A percentile compares a stretch with the other conserved stretches of the same genome.
Conservation (phyloP, 257 asterid species). For the Capsicum pubescens region DNA sequence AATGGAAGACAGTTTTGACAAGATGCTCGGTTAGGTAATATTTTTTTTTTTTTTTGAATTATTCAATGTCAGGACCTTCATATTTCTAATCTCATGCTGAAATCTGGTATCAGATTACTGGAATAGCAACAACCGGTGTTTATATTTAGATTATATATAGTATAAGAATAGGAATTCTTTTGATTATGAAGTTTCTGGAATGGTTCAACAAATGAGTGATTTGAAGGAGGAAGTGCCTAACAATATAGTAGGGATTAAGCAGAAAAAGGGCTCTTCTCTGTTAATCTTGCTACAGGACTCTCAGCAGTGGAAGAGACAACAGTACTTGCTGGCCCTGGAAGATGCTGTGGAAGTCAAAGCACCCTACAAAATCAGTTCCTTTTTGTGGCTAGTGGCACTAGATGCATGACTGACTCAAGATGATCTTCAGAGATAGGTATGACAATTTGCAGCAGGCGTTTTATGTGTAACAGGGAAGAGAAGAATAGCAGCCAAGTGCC, state of each 20-base stretch:
- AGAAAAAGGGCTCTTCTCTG: background rate
- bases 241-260: background rate
- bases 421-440: background rate
- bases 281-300: background rate
- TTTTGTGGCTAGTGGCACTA: background rate
- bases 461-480: background rate
- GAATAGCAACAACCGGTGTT: background rate
- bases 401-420: background rate
- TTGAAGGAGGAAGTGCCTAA: background rate
- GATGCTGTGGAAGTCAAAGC: background rate
- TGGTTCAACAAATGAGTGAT: background rate
- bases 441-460: background rate
- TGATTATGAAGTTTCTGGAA: background rate
- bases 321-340: background rate
- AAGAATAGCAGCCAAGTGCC: background rate
- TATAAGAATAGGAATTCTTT: background rate
- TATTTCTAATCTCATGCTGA: background rate
- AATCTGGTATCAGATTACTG: background rate
- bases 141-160: too few relatives aligned
- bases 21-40: background rate
- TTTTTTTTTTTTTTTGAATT: too few relatives aligned
- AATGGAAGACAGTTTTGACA: background rate
- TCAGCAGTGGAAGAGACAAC: background rate
- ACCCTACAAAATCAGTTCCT: background rate
- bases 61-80: background rate